These are phyloP conservation scores for Aspergillus affinis DNA, from an alignment of 495 filamentous ascomycete genomes.

Conservation along the genomic window DNA sequence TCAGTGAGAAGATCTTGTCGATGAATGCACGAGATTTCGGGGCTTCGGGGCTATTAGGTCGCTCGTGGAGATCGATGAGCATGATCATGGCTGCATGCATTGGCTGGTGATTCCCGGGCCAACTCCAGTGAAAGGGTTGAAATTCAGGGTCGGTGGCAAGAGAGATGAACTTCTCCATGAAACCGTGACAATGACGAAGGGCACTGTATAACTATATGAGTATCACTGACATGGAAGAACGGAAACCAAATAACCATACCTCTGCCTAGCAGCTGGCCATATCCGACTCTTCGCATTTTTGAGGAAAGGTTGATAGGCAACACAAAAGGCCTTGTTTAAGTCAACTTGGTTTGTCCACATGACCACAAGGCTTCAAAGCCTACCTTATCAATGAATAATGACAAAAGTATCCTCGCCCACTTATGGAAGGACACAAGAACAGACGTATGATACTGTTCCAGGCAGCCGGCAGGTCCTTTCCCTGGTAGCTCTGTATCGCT, in stretches of 20 bases:
- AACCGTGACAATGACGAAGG: constrained; percentile 53
- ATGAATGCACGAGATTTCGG: constrained; percentile 49
- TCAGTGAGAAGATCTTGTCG: constrained; percentile 52
- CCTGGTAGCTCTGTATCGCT: constrained; percentile 37
- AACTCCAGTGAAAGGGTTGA: constrained; percentile 59
- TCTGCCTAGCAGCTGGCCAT: constrained; percentile 53
- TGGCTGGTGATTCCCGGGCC: constrained; percentile 57
- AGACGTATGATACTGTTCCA: constrained; percentile 45
- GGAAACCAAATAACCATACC: constrained; percentile 25
- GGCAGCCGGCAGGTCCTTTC: constrained; percentile 37
- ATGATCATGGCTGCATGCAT: constrained; percentile 60
- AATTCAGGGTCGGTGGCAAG: constrained; percentile 53
- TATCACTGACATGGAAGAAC: not conserved
- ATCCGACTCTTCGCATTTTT: constrained; percentile 56
- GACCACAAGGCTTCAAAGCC: constrained; percentile 1
- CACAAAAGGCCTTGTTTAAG: constrained; percentile 44
- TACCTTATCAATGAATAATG: constrained; percentile 48
- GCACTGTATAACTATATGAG: constrained; percentile 33
- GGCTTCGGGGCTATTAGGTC: constrained; percentile 50
- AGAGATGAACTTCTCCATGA: constrained; percentile 55
- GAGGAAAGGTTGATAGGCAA: constrained; percentile 55
- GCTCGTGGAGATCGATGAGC: constrained; percentile 56
- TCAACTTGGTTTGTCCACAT: not conserved
- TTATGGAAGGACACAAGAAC: constrained; percentile 49
- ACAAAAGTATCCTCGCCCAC: constrained; percentile 47